phyloP scores from a whole-genome alignment of 805 yeast genomes.

The Metschnikowia similis region DNA sequence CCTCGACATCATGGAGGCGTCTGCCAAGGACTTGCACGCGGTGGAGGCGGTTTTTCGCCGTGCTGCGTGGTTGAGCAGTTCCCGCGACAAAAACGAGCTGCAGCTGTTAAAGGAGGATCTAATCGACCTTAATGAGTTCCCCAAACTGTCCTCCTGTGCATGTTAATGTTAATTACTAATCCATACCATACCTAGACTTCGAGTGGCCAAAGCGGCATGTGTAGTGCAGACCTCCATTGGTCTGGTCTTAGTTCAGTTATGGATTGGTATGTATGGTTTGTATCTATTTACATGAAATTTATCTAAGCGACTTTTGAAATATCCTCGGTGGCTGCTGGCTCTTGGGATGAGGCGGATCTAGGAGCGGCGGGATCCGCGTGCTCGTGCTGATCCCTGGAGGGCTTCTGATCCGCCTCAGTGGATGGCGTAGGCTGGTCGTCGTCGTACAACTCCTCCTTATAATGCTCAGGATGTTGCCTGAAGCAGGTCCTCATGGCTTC shows the following conservation, averaged over 20 bases:
- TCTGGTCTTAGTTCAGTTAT: background rate
- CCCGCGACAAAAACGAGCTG: background rate
- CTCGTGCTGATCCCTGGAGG: background rate
- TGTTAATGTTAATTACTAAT: background rate
- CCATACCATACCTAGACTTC: background rate
- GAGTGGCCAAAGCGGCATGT: too few relatives aligned
- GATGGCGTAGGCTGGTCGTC: constrained; percentile 48
- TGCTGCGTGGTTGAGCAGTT: constrained; percentile 34
- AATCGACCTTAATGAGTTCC: background rate
- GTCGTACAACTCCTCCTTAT: constrained; percentile 85
- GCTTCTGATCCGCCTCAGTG: background rate
- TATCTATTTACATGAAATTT: constrained; percentile 2
- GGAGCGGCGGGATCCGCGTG: background rate
- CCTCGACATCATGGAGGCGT: constrained; percentile 29
- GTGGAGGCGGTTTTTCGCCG: constrained; percentile 34
- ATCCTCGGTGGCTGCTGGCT: constrained; percentile 10
- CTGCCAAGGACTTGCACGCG: constrained; percentile 26
- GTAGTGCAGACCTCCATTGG: background rate
- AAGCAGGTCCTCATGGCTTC: constrained; percentile 91
- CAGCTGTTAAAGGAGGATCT: background rate
- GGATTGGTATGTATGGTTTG: background rate
- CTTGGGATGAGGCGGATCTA: background rate
- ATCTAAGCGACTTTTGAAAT: constrained; percentile 10
- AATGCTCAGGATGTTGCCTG: constrained; percentile 86
- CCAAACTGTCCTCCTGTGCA: constrained; percentile 4